Percentiles rank a stretch among this genome's conserved stretches.
phyloP scores from a whole-genome alignment of 2,329 filamentous ascomycete genomes.

The Verticillium albo-atrum region DNA sequence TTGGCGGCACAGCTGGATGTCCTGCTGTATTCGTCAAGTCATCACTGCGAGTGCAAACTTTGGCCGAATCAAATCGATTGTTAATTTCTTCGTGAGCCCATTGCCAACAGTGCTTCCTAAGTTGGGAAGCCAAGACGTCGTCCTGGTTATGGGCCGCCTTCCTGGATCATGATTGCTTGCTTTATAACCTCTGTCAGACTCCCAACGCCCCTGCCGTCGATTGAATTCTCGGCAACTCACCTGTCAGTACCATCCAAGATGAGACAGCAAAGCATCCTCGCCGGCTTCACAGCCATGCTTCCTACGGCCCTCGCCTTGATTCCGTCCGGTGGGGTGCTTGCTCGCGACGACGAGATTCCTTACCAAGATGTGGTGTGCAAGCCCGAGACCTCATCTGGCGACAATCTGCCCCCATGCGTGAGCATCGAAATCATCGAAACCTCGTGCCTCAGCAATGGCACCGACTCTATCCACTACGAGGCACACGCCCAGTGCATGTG shows the following conservation, averaged over 20 bases:
- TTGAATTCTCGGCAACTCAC: too few species aligned
- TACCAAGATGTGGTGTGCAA: constrained; percentile 11
- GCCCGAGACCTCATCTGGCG: constrained; percentile 2
- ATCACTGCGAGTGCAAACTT: neutral
- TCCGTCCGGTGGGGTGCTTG: neutral
- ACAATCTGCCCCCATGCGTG: constrained; percentile 21
- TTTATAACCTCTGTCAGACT: too few species aligned
- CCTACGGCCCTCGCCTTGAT: neutral
- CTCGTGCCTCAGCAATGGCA: constrained; percentile 24
- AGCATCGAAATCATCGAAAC: constrained; percentile 22
- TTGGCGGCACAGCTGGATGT: neutral
- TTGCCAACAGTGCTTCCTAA: neutral
- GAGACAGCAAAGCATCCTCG: neutral
- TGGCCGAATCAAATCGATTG: neutral
- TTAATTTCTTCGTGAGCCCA: neutral
- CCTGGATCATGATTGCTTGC: neutral
- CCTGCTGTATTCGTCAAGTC: neutral
- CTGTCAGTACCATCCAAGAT: neutral
- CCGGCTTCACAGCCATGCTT: neutral
- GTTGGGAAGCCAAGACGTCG: neutral
- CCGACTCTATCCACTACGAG: constrained; percentile 14
- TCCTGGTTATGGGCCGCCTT: neutral
- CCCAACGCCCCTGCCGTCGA: too few species aligned
- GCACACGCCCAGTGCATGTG: constrained; percentile 36
- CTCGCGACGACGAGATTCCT: neutral